Conservation (phyloP, 345 rosid genomes). For the sweet orange (Citrus sinensis) region DNA sequence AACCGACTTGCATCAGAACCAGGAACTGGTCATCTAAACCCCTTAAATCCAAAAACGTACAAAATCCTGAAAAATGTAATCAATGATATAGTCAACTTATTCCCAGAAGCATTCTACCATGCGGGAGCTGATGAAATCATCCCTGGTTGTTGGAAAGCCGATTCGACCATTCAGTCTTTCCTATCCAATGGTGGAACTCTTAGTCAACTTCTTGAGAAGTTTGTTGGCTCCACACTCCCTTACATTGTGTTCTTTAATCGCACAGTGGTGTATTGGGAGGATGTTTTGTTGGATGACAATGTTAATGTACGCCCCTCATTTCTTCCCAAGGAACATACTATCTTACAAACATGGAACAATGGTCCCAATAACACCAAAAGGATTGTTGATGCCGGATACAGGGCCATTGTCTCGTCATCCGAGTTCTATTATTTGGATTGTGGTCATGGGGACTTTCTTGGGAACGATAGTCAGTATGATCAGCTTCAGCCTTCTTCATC, state of each 20-base stretch:
- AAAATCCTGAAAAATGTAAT: constrained; percentile 62
- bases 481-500: constrained; percentile 14
- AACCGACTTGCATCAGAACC: constrained; percentile 83
- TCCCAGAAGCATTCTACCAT: constrained; percentile 77
- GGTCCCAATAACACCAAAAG: constrained; percentile 67
- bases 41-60: constrained; percentile 66
- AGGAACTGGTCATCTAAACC: constrained; percentile 85
- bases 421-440: constrained; percentile 86
- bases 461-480: constrained; percentile 73
- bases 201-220: constrained; percentile 62
- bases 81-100: constrained; percentile 36
- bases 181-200: constrained; percentile 64
- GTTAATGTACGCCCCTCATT: constrained; percentile 49
- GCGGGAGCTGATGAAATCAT: constrained; percentile 71
- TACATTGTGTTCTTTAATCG: constrained; percentile 63
- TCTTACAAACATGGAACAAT: constrained; percentile 84
- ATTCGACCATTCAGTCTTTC: constrained; percentile 52
- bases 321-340: constrained; percentile 57
- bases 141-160: constrained; percentile 84
- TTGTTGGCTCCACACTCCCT: constrained; percentile 54
- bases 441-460: constrained; percentile 69
- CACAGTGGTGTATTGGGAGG: constrained; percentile 83
- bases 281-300: constrained; percentile 49
- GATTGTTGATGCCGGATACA: constrained; percentile 64
- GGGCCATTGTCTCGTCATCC: constrained; percentile 75